phyloP scores from a whole-genome alignment of 2,329 filamentous ascomycete genomes.

The Dactylellina drechsleri region DNA sequence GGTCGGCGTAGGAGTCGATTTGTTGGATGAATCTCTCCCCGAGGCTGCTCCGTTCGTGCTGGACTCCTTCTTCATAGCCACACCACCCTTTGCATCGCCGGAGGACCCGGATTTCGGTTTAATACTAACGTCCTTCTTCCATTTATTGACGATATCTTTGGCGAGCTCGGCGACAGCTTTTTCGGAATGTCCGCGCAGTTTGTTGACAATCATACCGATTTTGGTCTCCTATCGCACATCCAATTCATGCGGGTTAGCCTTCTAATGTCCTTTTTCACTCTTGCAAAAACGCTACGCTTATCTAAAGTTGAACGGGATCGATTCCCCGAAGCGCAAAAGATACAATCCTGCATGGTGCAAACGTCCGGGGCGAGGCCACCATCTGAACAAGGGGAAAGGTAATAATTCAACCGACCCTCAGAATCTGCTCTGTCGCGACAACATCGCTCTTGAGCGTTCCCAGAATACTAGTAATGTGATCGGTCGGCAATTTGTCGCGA shows the following conservation, averaged over 20 bases:
- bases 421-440: constrained; percentile 84
- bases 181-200: constrained; percentile 78
- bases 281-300: not conserved
- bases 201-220: constrained; percentile 89
- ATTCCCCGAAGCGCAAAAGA: not conserved
- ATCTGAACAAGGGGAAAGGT: not conserved
- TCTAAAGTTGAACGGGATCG: not conserved
- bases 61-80: constrained; percentile 52
- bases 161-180: constrained; percentile 82
- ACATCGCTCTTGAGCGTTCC: constrained; percentile 82
- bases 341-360: constrained; percentile 1
- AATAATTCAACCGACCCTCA: constrained; percentile 71
- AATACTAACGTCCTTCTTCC: constrained; percentile 80
- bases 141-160: constrained; percentile 84
- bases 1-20: constrained; percentile 39
- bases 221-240: constrained; percentile 73
- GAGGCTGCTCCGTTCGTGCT: constrained; percentile 43
- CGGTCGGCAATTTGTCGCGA: constrained; percentile 76
- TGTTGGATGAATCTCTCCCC: constrained; percentile 57
- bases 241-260: not conserved
- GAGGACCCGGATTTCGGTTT: constrained; percentile 59
- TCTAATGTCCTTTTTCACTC: not conserved
- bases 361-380: not conserved
- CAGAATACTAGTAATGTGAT: constrained; percentile 78
- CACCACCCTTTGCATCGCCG: constrained; percentile 67